These are phyloP conservation scores for Calonectria naviculata DNA, from an alignment of 2,329 filamentous ascomycete species.

Conservation along the genomic window DNA sequence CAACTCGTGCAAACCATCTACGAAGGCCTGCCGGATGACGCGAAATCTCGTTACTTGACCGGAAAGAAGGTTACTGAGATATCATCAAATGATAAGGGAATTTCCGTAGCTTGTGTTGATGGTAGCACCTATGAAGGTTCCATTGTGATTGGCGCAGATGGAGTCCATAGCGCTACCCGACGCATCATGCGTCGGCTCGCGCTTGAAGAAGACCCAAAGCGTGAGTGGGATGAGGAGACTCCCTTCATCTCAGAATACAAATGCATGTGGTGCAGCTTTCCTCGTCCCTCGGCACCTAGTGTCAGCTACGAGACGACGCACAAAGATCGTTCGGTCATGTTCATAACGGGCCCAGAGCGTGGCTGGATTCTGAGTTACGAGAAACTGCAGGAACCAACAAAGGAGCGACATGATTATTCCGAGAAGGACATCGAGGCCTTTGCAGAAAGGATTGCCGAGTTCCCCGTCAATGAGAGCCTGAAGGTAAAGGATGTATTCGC, in stretches of 20 bases:
- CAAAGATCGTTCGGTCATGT: neutral
- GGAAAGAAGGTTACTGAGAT: slow-evolving; percentile 27
- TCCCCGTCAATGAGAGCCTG: neutral
- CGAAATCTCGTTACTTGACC: neutral
- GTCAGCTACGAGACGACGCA: neutral
- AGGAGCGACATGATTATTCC: neutral
- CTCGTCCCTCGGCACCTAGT: neutral
- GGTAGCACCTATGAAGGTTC: slow-evolving; percentile 18
- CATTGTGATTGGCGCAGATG: slow-evolving; percentile 32
- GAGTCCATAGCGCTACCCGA: slow-evolving; percentile 27
- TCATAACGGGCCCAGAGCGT: neutral
- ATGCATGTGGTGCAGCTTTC: neutral
- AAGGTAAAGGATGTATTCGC: neutral
- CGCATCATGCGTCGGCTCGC: slow-evolving; percentile 1
- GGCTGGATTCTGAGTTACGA: neutral
- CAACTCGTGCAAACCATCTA: slow-evolving; percentile 28
- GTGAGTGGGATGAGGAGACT: neutral
- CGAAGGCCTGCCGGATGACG: slow-evolving; percentile 19
- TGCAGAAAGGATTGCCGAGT: neutral
- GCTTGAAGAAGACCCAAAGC: neutral
- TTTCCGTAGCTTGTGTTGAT: slow-evolving; percentile 29
- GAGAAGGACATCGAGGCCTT: slow-evolving; percentile 8
- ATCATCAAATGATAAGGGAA: neutral
- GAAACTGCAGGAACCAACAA: neutral
- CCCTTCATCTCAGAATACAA: neutral